Evolutionary conservation across 345 rosid genomes (phyloP).

Genomic region (Dovyalis caffra): DNA sequence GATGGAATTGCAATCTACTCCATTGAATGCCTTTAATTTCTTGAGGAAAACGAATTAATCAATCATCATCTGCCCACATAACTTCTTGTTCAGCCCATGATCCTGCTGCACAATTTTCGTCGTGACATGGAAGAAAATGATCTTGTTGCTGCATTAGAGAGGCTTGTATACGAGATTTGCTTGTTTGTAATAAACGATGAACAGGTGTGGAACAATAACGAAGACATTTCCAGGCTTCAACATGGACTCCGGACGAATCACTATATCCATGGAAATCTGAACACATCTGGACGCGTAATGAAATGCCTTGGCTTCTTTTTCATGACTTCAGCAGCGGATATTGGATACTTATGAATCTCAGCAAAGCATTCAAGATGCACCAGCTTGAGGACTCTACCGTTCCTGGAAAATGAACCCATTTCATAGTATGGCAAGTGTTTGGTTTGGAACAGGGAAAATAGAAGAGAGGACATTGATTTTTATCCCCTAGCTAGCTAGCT

Average conservation of each 20-base stretch:
- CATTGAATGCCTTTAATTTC: background rate
- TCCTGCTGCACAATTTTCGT: too few species aligned
- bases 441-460: background rate
- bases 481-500: background rate
- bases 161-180: background rate
- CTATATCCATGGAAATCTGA: conserved; percentile 49
- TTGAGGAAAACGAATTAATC: background rate
- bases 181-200: conserved; percentile 18
- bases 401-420: background rate
- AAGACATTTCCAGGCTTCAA: conserved; percentile 39
- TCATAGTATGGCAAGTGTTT: background rate
- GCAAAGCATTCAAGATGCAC: conserved; percentile 39
- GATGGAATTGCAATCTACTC: conserved; percentile 5
- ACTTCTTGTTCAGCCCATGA: too few species aligned
- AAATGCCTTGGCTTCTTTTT: conserved; percentile 44
- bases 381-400: conserved; percentile 31
- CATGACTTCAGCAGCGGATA: conserved; percentile 44
- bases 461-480: background rate
- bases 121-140: too few species aligned
- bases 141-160: background rate
- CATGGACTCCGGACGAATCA: conserved; percentile 38
- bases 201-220: conserved; percentile 37
- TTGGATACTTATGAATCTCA: conserved; percentile 29
- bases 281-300: conserved; percentile 40
- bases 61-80: too few species aligned